Base-by-base conservation (phyloP, 176 grass and related monocot genomes). In the Oryza coarctata region DNA sequence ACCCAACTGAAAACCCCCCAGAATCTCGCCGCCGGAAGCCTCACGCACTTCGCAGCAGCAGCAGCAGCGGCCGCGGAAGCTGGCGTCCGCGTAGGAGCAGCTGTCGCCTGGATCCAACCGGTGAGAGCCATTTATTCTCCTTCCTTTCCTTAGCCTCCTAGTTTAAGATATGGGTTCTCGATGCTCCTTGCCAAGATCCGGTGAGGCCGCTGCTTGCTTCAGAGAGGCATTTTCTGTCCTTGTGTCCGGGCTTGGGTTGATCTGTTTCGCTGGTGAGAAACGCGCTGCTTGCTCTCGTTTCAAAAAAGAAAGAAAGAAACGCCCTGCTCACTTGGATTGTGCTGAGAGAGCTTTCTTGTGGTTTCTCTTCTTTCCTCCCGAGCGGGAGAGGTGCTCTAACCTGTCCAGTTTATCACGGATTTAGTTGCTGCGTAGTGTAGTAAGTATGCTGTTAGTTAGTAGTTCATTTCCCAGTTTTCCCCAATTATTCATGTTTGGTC, bases 61-160 rank as follows among this genome's bases (percentile, higher is more conserved):
- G 39, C 39, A 41, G 72, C 71, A 27, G 61, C 26, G 0, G 73
- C 80, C 33, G 44, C 60, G 45, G 81, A 45, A 84, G 62, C 68
- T 47, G 80, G 26, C 41, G 20, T 35, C 43, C 31, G 29, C 80
- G 17, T 36, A 49, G 73, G 65, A 65, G 72, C 61, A 13, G 76
- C 22, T 66, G 61, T 55, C 15, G 31, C 29, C 14, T n/a, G 61
- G 65, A 82, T 82, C 77, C 77, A 29, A 28, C 73, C 31, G 61
- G 81, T 83, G 61, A 79, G 62, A 79, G 47, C 75, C 44, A n/a
- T 40, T 36, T 10, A 33, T 18, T n/a, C 63, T 55, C 58, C 10
- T 28, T 10, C 79, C 39, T 0, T 22, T 5, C 7, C 18, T 73
- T 9, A 55, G n/a, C 55, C 2, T 60, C 9, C 8, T 65, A 36